These are phyloP conservation scores for Diplodia seriata DNA, from an alignment of 2,329 filamentous ascomycete species.

Conservation along the genomic window DNA sequence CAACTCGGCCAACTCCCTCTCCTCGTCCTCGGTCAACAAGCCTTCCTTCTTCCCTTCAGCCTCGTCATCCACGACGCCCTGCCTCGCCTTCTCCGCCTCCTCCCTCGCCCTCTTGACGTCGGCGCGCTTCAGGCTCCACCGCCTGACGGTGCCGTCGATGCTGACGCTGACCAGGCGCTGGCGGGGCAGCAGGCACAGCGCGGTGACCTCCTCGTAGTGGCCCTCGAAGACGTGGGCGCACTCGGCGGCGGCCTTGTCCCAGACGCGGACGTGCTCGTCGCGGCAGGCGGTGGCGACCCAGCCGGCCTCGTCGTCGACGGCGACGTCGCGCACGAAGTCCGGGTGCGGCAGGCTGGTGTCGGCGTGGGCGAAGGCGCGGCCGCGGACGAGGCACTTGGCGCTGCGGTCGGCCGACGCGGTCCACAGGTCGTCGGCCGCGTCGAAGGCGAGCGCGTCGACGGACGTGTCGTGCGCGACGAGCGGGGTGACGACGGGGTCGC, in stretches of 20 bases:
- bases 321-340: conserved; percentile 87
- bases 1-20: conserved; percentile 87
- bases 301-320: conserved; percentile 69
- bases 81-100: conserved; percentile 57
- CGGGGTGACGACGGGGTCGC: conserved; percentile 52
- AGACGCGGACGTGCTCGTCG: conserved; percentile 90
- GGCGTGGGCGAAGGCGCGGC: conserved; percentile 63
- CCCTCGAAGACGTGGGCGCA: conserved; percentile 77
- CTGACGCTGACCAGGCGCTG: conserved; percentile 73
- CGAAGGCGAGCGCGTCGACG: conserved; percentile 81
- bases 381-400: conserved; percentile 77
- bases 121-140: conserved; percentile 74
- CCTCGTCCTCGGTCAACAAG: conserved; percentile 84
- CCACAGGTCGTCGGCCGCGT: conserved; percentile 79
- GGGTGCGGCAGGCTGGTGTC: conserved; percentile 81
- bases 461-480: conserved; percentile 89
- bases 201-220: conserved; percentile 93
- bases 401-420: conserved; percentile 92
- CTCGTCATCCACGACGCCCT: conserved; percentile 55
- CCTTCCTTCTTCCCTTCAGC: conserved; percentile 57
- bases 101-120: conserved; percentile 64
- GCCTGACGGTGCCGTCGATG: conserved; percentile 87
- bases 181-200: conserved; percentile 67
- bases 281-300: conserved; percentile 88
- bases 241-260: conserved; percentile 76